Evolutionary conservation across 495 filamentous ascomycete species (phyloP).

Genomic region (Aspergillus conjunctus): DNA sequence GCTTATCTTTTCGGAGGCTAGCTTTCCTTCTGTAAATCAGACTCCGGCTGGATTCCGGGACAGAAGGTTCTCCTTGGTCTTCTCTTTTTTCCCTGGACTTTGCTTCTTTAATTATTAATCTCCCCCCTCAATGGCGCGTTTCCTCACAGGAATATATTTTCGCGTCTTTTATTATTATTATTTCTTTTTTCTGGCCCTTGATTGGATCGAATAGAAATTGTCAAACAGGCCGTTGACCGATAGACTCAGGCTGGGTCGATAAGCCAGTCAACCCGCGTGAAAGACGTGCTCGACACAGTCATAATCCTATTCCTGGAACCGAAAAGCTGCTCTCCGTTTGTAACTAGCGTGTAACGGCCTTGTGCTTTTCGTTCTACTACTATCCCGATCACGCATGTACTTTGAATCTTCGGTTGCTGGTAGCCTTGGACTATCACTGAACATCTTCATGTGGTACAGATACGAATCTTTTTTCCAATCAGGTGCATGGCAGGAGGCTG

Average conservation of each 20-base stretch:
- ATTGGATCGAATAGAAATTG: slow-evolving; percentile 13
- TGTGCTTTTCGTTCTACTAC: no score
- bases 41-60: slow-evolving; percentile 11
- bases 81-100: neutral
- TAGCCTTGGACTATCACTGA: no score
- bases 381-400: no score
- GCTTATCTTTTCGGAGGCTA: slow-evolving; percentile 17
- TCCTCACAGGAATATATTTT: neutral
- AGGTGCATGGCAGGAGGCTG: slow-evolving; percentile 2
- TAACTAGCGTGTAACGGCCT: no score
- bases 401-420: no score
- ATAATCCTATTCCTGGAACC: neutral
- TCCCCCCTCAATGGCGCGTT: neutral
- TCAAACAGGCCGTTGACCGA: slow-evolving; percentile 5
- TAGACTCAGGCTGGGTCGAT: slow-evolving; percentile 10
- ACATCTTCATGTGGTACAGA: no score
- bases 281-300: neutral
- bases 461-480: no score
- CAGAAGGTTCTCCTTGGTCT: neutral
- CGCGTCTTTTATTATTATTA: neutral
- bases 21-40: slow-evolving; percentile 6
- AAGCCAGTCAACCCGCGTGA: neutral
- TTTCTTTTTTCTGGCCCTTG: neutral
- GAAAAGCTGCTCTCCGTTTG: neutral
- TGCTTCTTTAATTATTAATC: slow-evolving; percentile 6